Evolutionary conservation across 192 early-diverging fungal species (phyloP).

Genomic region (Paraglomus occultum): DNA sequence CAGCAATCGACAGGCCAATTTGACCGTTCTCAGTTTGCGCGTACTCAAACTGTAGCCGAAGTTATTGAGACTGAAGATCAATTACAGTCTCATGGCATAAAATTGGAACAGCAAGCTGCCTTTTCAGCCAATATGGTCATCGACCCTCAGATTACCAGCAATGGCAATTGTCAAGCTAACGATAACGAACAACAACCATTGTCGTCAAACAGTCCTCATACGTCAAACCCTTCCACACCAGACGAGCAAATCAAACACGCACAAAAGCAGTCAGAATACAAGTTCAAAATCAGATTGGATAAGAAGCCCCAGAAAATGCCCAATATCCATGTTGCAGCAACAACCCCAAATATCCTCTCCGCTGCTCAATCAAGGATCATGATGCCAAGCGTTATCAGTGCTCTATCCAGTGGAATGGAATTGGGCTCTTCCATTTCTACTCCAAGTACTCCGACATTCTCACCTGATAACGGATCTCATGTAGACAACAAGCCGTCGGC

Average conservation of each 20-base stretch:
- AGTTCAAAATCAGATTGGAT: constrained; percentile 26
- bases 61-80: no score
- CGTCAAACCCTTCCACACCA: constrained; percentile 6
- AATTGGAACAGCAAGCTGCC: no score
- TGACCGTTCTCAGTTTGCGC: no score
- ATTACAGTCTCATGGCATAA: no score
- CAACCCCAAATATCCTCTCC: background rate
- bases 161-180: background rate
- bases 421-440: constrained; percentile 2
- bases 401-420: no score
- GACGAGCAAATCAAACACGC: constrained; percentile 25
- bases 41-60: no score
- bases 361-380: no score
- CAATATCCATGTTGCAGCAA: constrained; percentile 24
- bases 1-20: no score
- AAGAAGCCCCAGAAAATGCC: constrained; percentile 23
- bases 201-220: background rate
- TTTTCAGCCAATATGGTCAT: no score
- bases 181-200: background rate
- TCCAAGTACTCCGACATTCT: constrained; percentile 12
- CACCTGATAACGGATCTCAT: background rate
- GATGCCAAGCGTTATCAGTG: no score
- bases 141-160: no score
- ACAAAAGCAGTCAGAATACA: constrained; percentile 20
- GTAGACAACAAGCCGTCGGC: background rate